These are phyloP conservation scores for Clohesyomyces aquaticus DNA, from an alignment of 495 filamentous ascomycete species.

Conservation along the genomic window DNA sequence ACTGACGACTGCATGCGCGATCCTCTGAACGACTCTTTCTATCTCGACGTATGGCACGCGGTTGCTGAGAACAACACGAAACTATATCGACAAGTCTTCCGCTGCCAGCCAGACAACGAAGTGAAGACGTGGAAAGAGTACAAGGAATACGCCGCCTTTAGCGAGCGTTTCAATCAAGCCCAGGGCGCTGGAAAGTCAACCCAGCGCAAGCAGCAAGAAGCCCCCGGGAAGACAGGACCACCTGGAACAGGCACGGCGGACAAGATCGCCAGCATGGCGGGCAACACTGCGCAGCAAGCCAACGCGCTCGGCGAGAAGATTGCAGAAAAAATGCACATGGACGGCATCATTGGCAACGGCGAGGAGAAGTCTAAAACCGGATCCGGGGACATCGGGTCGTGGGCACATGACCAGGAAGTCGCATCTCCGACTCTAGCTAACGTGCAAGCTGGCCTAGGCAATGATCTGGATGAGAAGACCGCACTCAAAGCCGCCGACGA, in stretches of 20 bases:
- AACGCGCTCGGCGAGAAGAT: constrained; percentile 38
- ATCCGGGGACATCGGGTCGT: constrained; percentile 51
- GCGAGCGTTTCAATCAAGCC: constrained; percentile 74
- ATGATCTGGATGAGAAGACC: constrained; percentile 50
- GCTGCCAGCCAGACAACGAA: constrained; percentile 94
- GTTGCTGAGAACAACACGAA: constrained; percentile 94
- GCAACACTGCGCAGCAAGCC: constrained; percentile 20
- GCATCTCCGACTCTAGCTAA: neutral
- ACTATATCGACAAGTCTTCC: constrained; percentile 89
- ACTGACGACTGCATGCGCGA: constrained; percentile 77
- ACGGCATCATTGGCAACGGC: constrained; percentile 50
- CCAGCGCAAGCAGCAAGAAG: constrained; percentile 35
- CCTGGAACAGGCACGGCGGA: constrained; percentile 38
- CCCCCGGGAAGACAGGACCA: constrained; percentile 38
- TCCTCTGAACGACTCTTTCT: constrained; percentile 81
- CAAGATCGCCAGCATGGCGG: constrained; percentile 21
- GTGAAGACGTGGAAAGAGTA: constrained; percentile 94
- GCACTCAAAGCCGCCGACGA: constrained; percentile 27
- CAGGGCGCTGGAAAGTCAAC: constrained; percentile 48
- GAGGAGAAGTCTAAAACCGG: constrained; percentile 42
- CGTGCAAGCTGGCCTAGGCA: constrained; percentile 18
- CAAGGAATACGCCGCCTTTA: constrained; percentile 81
- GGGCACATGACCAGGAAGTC: constrained; percentile 45
- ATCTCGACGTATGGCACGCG: constrained; percentile 83
- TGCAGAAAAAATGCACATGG: constrained; percentile 37